A percentile compares a stretch with the other conserved stretches of the same genome.
Conservation (phyloP, 257 asterid species). For the Oldenlandia corymbosa region DNA sequence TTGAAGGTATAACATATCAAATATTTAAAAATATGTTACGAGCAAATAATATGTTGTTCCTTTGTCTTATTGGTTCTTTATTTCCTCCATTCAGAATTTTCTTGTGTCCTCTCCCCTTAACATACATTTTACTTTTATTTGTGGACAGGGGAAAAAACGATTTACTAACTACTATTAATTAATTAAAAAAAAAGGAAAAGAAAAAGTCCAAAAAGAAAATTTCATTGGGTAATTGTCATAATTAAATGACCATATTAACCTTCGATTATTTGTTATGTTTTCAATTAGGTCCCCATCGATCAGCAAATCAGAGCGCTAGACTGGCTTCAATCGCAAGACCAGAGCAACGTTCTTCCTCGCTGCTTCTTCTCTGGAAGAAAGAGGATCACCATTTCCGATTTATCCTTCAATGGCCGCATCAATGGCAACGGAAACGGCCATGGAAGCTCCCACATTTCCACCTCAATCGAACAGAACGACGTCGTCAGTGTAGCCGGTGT, state of each 20-base stretch:
- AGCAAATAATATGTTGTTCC: too few species aligned
- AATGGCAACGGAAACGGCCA: constrained; percentile 23
- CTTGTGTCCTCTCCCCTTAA: too few species aligned
- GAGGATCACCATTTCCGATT: constrained; percentile 18
- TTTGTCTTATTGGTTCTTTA: too few species aligned
- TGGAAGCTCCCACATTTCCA: constrained; percentile 14
- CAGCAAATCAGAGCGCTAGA: constrained; percentile 68
- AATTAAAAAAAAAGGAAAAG: too few species aligned
- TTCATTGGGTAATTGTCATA: too few species aligned
- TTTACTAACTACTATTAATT: too few species aligned
- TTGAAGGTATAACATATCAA: too few species aligned
- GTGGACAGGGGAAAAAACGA: too few species aligned
- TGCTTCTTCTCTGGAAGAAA: constrained; percentile 88
- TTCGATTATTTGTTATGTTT: not conserved
- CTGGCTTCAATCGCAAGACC: constrained; percentile 78
- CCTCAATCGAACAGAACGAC: constrained; percentile 28
- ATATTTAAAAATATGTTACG: too few species aligned
- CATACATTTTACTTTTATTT: too few species aligned
- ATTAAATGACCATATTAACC: not conserved
- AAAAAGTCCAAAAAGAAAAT: too few species aligned
- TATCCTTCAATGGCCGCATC: constrained; percentile 16
- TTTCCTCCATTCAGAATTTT: too few species aligned
- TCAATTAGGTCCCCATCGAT: constrained; percentile 63
- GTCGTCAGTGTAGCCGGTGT: constrained; percentile 82
- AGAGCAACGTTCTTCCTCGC: constrained; percentile 53